Percentiles rank a stretch among this genome's conserved stretches.
These are phyloP conservation scores for Dalechampia spathulata DNA, from an alignment of 441 rosid genomes.

Conservation along the genomic window DNA sequence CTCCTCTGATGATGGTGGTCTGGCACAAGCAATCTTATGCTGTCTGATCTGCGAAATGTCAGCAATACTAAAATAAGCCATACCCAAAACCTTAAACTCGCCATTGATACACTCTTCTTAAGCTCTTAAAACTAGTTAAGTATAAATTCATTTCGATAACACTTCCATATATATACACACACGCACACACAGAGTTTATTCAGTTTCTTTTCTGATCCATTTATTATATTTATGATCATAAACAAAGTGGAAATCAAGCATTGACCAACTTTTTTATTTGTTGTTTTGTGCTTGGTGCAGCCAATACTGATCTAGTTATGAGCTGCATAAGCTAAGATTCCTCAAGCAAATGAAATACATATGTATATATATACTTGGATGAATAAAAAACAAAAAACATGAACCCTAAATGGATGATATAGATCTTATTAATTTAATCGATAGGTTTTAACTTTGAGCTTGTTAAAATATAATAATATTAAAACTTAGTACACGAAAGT, in stretches of 20 bases:
- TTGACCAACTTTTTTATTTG: background rate
- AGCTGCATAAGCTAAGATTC: background rate
- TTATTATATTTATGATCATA: too few relatives aligned
- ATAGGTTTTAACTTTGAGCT: too few relatives aligned
- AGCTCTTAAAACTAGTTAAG: too few relatives aligned
- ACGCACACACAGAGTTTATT: too few relatives aligned
- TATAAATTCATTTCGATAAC: background rate
- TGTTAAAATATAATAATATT: too few relatives aligned
- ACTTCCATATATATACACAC: conserved; percentile 8
- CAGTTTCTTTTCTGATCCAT: background rate
- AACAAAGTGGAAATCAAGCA: background rate
- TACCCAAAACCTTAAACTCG: conserved; percentile 28
- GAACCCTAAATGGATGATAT: too few relatives aligned
- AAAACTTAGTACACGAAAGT: too few relatives aligned
- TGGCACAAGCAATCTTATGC: conserved; percentile 24
- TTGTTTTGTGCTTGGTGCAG: background rate
- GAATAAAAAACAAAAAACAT: too few relatives aligned
- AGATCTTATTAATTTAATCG: too few relatives aligned
- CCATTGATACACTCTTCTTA: too few relatives aligned
- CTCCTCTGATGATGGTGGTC: conserved; percentile 12
- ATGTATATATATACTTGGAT: background rate
- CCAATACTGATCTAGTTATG: background rate
- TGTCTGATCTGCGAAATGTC: conserved; percentile 22
- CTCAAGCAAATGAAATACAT: background rate
- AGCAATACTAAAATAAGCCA: conserved; percentile 30